Conservation (phyloP, 148 eudicot genomes). For the Persicaria maculosa region DNA sequence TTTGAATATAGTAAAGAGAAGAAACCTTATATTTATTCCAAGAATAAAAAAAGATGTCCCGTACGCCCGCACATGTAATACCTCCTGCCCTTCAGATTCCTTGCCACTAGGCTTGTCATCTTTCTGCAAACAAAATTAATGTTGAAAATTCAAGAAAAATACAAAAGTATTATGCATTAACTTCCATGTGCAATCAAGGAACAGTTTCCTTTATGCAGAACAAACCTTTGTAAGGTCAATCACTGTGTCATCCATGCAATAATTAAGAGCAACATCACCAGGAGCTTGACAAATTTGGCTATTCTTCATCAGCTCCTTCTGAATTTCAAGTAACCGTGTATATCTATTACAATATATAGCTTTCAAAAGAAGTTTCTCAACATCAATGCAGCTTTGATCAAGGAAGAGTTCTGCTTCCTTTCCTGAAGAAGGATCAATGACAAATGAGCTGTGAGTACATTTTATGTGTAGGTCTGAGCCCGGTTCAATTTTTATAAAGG, state of each 20-base stretch:
- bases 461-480: slow-evolving; percentile 75
- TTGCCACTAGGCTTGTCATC: slow-evolving; percentile 29
- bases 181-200: neutral
- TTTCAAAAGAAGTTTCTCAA: slow-evolving; percentile 77
- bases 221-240: slow-evolving; percentile 43
- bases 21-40: slow-evolving; percentile 89
- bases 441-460: slow-evolving; percentile 83
- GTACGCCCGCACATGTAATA: slow-evolving; percentile 81
- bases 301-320: slow-evolving; percentile 68
- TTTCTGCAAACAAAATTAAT: slow-evolving; percentile 36
- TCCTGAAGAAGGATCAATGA: slow-evolving; percentile 74
- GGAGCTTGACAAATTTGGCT: slow-evolving; percentile 48
- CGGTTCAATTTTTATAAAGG: slow-evolving; percentile 85
- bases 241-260: slow-evolving; percentile 35
- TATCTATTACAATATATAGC: slow-evolving; percentile 83
- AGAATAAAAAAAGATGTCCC: slow-evolving; percentile 86
- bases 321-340: slow-evolving; percentile 86
- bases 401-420: slow-evolving; percentile 82
- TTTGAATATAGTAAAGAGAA: slow-evolving; percentile 3
- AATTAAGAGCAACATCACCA: slow-evolving; percentile 66
- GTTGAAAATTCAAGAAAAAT: neutral
- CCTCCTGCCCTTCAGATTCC: slow-evolving; percentile 74
- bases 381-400: slow-evolving; percentile 79
- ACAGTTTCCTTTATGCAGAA: slow-evolving; percentile 1
- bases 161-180: neutral